Evolutionary conservation across 208 protist species (phyloP).

Genomic region (Vickermania spadyakhi): DNA sequence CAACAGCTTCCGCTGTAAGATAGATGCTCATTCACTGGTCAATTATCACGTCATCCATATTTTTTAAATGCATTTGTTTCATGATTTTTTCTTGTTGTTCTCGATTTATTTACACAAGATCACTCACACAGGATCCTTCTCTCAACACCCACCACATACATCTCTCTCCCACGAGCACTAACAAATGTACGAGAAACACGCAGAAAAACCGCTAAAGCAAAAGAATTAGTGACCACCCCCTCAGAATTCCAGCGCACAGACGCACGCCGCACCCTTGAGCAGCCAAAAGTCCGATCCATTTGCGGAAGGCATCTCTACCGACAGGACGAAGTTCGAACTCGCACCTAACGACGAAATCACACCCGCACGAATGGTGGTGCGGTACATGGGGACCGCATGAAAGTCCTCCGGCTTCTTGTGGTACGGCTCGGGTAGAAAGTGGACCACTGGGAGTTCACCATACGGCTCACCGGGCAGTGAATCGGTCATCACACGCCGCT

Average conservation of each 20-base stretch:
- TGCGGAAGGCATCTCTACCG: slow-evolving; percentile 79
- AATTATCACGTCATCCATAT: too few species aligned
- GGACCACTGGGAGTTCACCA: slow-evolving; percentile 87
- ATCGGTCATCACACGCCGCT: slow-evolving; percentile 72
- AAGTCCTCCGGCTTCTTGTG: slow-evolving; percentile 52
- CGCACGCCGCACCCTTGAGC: slow-evolving; percentile 84
- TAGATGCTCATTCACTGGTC: too few species aligned
- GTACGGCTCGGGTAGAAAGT: slow-evolving; percentile 92
- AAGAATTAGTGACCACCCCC: background rate
- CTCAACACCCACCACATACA: too few species aligned
- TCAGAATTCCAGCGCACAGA: slow-evolving; percentile 68
- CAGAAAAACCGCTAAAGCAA: too few species aligned
- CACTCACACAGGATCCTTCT: too few species aligned
- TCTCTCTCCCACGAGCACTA: too few species aligned
- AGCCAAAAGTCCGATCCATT: slow-evolving; percentile 86
- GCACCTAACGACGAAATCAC: slow-evolving; percentile 94
- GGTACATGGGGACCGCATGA: slow-evolving; percentile 93
- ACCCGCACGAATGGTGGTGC: slow-evolving; percentile 90
- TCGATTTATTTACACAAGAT: too few species aligned
- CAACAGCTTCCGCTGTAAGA: too few species aligned
- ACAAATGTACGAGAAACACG: too few species aligned
- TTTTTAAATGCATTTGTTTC: too few species aligned
- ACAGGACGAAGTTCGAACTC: slow-evolving; percentile 93
- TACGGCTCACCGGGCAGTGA: slow-evolving; percentile 86
- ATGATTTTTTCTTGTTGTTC: too few species aligned